Evolutionary conservation across 768 basidiomycete genomes (phyloP).

Genomic region (Pleurotus ostreatus): DNA sequence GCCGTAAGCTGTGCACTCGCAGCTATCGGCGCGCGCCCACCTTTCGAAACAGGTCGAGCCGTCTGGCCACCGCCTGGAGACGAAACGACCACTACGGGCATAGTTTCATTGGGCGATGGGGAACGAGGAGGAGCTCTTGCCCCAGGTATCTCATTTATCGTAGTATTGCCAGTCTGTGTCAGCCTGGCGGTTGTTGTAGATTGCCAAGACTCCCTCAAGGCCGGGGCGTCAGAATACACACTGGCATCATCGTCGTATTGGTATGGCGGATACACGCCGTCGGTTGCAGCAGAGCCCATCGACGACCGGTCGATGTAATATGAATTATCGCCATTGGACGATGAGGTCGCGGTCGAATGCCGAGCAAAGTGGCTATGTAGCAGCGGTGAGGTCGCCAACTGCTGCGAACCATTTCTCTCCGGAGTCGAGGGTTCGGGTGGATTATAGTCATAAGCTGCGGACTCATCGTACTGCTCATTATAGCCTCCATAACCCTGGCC

Average conservation of each 20-base stretch:
- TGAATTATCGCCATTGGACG: slow-evolving; percentile 32
- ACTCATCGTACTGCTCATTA: slow-evolving; percentile 5
- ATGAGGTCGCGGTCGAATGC: slow-evolving; percentile 36
- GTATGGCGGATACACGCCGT: slow-evolving; percentile 22
- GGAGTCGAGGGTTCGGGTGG: slow-evolving; percentile 6
- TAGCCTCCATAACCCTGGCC: slow-evolving; percentile 1
- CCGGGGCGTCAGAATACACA: slow-evolving; percentile 35
- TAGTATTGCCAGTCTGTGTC: slow-evolving; percentile 3
- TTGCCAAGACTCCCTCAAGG: slow-evolving; percentile 38
- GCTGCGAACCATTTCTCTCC: slow-evolving; percentile 6
- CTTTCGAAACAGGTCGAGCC: slow-evolving; percentile 14
- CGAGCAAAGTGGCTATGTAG: slow-evolving; percentile 45
- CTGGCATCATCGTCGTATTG: slow-evolving; percentile 36
- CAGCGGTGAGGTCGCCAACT: slow-evolving; percentile 33
- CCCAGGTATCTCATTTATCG: not conserved
- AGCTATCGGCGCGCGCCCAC: slow-evolving; percentile 39
- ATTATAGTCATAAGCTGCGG: slow-evolving; percentile 3
- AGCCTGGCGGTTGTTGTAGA: slow-evolving; percentile 19
- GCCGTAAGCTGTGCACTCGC: slow-evolving; percentile 30
- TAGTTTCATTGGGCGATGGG: slow-evolving; percentile 10
- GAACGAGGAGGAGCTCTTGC: slow-evolving; percentile 11
- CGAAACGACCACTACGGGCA: slow-evolving; percentile 57
- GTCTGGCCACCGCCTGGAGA: slow-evolving; percentile 24
- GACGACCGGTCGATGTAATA: slow-evolving; percentile 24
- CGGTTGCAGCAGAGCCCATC: slow-evolving; percentile 19